These are phyloP conservation scores for Cucumis melo DNA, from an alignment of 306 rosid genomes.

Conservation along the genomic window DNA sequence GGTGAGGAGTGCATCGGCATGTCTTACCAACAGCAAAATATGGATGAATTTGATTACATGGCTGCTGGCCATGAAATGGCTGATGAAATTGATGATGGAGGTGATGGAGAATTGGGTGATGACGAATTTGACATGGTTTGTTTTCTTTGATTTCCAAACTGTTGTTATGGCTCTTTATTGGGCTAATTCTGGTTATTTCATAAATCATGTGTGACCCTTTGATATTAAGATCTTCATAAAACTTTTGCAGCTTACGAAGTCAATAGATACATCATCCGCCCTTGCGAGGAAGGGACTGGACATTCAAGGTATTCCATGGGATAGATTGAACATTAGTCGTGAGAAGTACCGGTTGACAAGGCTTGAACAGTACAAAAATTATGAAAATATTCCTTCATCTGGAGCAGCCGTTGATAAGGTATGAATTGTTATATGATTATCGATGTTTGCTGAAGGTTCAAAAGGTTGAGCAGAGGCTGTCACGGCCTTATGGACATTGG, in stretches of 20 bases:
- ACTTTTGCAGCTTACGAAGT: conserved; percentile 9
- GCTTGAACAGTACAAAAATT: conserved; percentile 18
- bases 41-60: conserved; percentile 17
- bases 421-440: neutral
- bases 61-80: conserved; percentile 19
- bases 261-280: conserved; percentile 17
- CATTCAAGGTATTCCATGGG: conserved; percentile 29
- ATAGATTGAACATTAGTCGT: conserved; percentile 13
- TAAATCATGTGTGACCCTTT: neutral
- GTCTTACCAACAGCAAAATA: conserved; percentile 2
- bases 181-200: neutral
- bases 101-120: conserved; percentile 14
- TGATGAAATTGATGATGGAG: conserved; percentile 9
- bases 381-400: conserved; percentile 25
- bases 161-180: neutral
- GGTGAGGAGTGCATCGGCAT: neutral
- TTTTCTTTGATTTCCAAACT: neutral
- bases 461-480: neutral
- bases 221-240: neutral
- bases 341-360: conserved; percentile 21
- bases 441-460: neutral
- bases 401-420: conserved; percentile 23
- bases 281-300: conserved; percentile 23
- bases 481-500: neutral
- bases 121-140: conserved; percentile 19